Percentiles rank a stretch among this genome's conserved stretches.
Evolutionary conservation across 306 rosid genomes (phyloP).

Genomic region (Prunus campanulata): DNA sequence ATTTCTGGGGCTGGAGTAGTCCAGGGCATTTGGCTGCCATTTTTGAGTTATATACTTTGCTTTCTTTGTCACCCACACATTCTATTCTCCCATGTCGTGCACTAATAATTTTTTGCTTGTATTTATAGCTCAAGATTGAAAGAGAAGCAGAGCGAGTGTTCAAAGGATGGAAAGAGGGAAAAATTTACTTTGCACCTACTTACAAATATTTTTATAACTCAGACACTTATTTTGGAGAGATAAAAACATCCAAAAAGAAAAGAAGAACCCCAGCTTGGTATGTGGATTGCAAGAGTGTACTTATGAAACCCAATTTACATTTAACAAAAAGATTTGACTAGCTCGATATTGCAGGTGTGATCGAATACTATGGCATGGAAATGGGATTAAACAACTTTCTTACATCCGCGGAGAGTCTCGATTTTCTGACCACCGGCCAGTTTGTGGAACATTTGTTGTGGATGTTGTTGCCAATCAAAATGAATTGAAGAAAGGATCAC

Average conservation of each 20-base stretch:
- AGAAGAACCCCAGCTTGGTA: conserved; percentile 99
- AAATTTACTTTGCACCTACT: conserved; percentile 90
- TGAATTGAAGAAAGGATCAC: conserved; percentile 43
- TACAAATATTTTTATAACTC: conserved; percentile 89
- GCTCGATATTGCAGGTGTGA: conserved; percentile 70
- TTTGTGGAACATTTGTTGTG: conserved; percentile 67
- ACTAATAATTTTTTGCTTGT: conserved; percentile 12
- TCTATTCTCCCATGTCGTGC: background rate
- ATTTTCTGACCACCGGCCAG: conserved; percentile 94
- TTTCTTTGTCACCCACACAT: too few species aligned
- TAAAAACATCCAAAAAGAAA: conserved; percentile 66
- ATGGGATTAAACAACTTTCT: conserved; percentile 62
- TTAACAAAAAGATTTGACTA: conserved; percentile 16
- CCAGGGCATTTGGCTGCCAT: background rate
- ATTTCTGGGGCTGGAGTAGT: background rate
- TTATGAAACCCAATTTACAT: background rate
- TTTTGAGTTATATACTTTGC: background rate
- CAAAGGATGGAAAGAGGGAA: conserved; percentile 89
- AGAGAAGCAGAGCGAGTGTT: conserved; percentile 91
- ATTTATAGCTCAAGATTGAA: conserved; percentile 74
- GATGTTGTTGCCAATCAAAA: conserved; percentile 44
- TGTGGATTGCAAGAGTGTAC: conserved; percentile 16
- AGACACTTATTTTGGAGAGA: conserved; percentile 69
- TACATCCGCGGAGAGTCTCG: conserved; percentile 66
- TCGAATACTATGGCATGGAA: conserved; percentile 88